A percentile compares a stretch with the other conserved stretches of the same genome.
These are phyloP conservation scores for Populus ilicifolia DNA, from an alignment of 345 rosid genomes.

Conservation along the genomic window DNA sequence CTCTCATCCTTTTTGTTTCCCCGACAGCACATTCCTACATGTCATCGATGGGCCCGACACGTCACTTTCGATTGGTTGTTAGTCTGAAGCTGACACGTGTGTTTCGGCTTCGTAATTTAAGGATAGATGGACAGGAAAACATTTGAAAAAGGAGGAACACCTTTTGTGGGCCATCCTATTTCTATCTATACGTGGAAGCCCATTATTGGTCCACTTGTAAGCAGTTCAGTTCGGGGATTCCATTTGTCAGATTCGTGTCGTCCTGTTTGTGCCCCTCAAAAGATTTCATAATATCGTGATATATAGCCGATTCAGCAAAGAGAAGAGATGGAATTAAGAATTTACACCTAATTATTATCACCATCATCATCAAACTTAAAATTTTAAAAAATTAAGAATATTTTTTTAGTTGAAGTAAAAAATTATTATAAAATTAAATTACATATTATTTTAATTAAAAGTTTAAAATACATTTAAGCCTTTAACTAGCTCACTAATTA, in stretches of 20 bases:
- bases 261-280: not conserved
- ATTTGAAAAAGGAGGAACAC: not conserved
- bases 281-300: not conserved
- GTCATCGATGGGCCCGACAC: constrained; percentile 6
- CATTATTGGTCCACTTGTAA: constrained; percentile 10
- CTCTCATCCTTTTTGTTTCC: not conserved
- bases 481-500: too few species aligned
- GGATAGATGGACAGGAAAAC: not conserved
- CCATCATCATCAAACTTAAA: too few species aligned
- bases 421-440: too few species aligned
- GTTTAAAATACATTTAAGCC: too few species aligned
- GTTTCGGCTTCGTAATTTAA: not conserved
- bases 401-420: too few species aligned
- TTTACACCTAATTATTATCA: too few species aligned
- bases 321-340: not conserved
- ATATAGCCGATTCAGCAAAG: not conserved
- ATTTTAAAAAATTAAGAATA: too few species aligned
- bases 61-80: not conserved
- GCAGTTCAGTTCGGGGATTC: not conserved
- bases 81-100: constrained; percentile 8
- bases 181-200: not conserved
- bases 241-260: constrained; percentile 24
- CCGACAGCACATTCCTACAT: constrained; percentile 3
- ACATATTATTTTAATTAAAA: too few species aligned
- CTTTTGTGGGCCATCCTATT: not conserved